Evolutionary conservation across 768 basidiomycete genomes (phyloP), one percentile per base, ranked within the genome.

Genomic region (Stropharia rugosoannulata): DNA sequence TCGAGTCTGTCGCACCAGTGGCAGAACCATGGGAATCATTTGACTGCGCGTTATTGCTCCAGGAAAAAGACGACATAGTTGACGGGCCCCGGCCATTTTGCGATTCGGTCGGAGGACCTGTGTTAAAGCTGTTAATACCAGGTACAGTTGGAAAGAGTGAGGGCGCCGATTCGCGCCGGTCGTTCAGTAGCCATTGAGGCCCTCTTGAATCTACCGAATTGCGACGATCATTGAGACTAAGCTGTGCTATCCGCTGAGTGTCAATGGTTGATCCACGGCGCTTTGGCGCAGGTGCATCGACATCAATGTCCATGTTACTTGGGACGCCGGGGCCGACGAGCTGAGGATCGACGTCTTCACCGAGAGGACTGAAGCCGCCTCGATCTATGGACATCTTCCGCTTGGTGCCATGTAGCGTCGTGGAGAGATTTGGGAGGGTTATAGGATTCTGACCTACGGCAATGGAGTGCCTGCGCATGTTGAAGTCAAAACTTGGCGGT

Each of bases 191-290:
- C 82, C 84, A 86, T 53, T 80, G 80, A 51, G 66, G 68, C 46
- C 75, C 73, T 44, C 88, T 80, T 15, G 86, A 81, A 68, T 92
- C 90, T 22, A 85, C 77, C 16, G 90, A 92, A 66, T 84, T 83
- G 58, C 91, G 82, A 49, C 90, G 86, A 67, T 93, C 90, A 65
- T 87, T 82, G 61, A 93, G 72, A 67, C 82, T 87, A 62, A 92
- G 75, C 63, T 89, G 85, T 12, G 86, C 85, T 62, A 94, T 83
- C 49, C 86, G 76, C 54, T 84, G 83, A 7, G 89, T 86, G 62
- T 94, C 93, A 62, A 92, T 81, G 19, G 88, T 83, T 15, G 93
- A 95, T 32, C 90, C 88, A 46, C 93, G 83, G 61, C 93, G 84
- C 70, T 95, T 95, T 45, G 87, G 82, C 15, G 89, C 84, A 37